These are phyloP conservation scores for Lithospermum erythrorhizon DNA, from an alignment of 257 asterid genomes.

Conservation along the genomic window DNA sequence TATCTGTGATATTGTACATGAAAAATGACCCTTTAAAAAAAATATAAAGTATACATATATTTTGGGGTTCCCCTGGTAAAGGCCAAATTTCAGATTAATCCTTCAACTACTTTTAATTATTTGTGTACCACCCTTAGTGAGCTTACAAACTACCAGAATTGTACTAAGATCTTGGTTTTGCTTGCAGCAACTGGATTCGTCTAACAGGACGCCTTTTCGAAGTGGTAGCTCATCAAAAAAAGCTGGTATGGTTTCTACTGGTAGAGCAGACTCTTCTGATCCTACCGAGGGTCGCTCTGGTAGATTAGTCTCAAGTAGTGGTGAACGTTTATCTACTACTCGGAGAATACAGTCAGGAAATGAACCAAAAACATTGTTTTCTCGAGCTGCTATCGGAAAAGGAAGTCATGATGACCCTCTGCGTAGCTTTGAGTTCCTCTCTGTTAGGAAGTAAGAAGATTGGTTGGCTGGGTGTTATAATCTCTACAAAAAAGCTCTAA, in stretches of 20 bases:
- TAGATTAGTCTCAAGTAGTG: slow-evolving; percentile 1
- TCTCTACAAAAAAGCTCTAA: background rate
- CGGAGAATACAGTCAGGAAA: slow-evolving; percentile 5
- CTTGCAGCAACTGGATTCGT: slow-evolving; percentile 39
- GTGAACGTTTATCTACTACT: background rate
- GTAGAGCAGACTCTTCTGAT: slow-evolving; percentile 15
- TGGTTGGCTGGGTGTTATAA: background rate
- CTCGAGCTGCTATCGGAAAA: slow-evolving; percentile 7
- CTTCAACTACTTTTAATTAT: background rate
- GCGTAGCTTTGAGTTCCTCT: slow-evolving; percentile 11
- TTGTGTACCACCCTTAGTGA: no score
- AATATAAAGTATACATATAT: no score
- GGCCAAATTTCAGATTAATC: background rate
- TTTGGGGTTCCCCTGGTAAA: no score
- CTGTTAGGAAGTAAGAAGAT: slow-evolving; percentile 5
- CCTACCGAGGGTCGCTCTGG: background rate
- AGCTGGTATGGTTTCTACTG: slow-evolving; percentile 28
- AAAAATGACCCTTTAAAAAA: no score
- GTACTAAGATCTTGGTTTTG: background rate
- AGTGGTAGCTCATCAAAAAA: slow-evolving; percentile 38
- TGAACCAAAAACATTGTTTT: background rate
- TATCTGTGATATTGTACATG: no score
- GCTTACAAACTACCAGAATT: background rate
- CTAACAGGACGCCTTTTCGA: slow-evolving; percentile 25
- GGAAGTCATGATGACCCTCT: slow-evolving; percentile 5